Conservation (phyloP, 345 rosid genomes). For the Salix suchowensis region DNA sequence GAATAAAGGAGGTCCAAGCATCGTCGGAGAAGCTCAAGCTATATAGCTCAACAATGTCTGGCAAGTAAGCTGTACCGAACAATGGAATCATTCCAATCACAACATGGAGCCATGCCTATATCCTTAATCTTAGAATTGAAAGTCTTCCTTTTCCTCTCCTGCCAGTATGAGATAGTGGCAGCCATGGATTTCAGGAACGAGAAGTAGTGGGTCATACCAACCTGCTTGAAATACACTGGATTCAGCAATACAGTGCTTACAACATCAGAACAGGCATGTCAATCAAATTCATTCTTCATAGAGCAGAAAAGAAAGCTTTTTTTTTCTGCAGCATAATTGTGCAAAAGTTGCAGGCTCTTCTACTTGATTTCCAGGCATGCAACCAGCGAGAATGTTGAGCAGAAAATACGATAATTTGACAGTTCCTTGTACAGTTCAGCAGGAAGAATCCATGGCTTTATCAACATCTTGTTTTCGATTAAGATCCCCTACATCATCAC, state of each 20-base stretch:
- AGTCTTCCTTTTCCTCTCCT: conserved; percentile 58
- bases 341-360: neutral
- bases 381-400: neutral
- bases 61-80: conserved; percentile 57
- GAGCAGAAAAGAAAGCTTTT: neutral
- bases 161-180: conserved; percentile 73
- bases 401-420: neutral
- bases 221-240: conserved; percentile 38
- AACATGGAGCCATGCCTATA: conserved; percentile 50
- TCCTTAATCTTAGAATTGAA: conserved; percentile 55
- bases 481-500: conserved; percentile 48
- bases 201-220: conserved; percentile 88
- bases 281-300: neutral
- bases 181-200: conserved; percentile 90
- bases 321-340: neutral
- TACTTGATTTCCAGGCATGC: neutral
- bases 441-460: conserved; percentile 75
- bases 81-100: conserved; percentile 46
- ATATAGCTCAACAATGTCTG: conserved; percentile 20
- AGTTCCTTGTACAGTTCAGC: conserved; percentile 88
- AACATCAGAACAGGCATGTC: neutral
- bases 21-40: neutral
- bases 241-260: conserved; percentile 8
- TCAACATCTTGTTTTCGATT: conserved; percentile 52
- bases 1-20: neutral